Conservation (phyloP, 75 land plant genomes). For the Cunninghamia lanceolata region DNA sequence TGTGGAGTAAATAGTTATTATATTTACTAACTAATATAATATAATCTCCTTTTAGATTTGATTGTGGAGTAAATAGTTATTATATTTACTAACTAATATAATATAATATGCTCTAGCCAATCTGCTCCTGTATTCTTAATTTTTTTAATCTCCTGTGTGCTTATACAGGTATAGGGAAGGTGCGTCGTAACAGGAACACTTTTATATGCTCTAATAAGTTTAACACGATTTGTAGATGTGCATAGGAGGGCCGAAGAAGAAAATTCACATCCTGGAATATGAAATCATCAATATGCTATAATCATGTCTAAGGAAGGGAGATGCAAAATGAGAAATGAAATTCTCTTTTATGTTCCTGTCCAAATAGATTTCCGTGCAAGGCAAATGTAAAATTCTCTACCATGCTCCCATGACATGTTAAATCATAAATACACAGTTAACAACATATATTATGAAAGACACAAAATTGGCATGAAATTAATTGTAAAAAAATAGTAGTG, state of each 20-base stretch:
- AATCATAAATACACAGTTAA: neutral
- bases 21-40: no score
- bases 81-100: no score
- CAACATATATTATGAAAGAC: neutral
- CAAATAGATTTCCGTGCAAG: neutral
- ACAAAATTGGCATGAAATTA: neutral
- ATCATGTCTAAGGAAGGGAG: constrained; percentile 1
- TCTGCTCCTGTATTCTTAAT: no score
- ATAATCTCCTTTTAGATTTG: neutral
- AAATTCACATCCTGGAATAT: neutral
- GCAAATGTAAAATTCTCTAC: neutral
- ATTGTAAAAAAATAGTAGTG: neutral
- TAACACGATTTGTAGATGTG: neutral
- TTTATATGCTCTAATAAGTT: neutral
- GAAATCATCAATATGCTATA: neutral
- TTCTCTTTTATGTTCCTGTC: neutral
- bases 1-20: neutral
- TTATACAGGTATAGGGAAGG: neutral
- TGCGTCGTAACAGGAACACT: neutral
- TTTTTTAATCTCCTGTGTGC: neutral
- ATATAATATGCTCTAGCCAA: no score
- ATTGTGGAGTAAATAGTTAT: neutral
- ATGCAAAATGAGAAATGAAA: neutral
- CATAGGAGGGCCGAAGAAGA: neutral
- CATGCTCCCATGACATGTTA: neutral